Evolutionary conservation across 495 filamentous ascomycete species (phyloP).

Genomic region (Hyaloscypha variabilis): DNA sequence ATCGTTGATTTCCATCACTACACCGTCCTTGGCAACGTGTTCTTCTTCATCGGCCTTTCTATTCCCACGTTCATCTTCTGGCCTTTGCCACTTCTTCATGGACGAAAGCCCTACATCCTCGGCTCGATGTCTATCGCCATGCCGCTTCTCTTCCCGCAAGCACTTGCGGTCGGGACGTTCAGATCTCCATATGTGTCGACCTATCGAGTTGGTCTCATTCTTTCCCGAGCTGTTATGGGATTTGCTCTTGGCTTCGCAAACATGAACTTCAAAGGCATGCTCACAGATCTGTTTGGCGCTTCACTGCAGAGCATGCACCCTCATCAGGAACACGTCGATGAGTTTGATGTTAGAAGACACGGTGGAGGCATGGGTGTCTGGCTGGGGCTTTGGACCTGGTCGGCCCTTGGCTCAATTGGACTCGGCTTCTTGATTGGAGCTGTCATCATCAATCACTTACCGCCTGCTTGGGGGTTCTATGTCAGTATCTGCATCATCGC

Average conservation of each 20-base stretch:
- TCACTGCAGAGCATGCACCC: slow-evolving; percentile 70
- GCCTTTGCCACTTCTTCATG: slow-evolving; percentile 76
- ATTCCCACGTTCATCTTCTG: slow-evolving; percentile 69
- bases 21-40: slow-evolving; percentile 71
- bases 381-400: slow-evolving; percentile 79
- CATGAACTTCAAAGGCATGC: slow-evolving; percentile 70
- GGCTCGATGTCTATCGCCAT: slow-evolving; percentile 65
- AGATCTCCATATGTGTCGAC: slow-evolving; percentile 57
- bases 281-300: slow-evolving; percentile 75
- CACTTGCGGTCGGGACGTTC: slow-evolving; percentile 55
- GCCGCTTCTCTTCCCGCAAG: slow-evolving; percentile 76
- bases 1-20: slow-evolving; percentile 66
- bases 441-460: slow-evolving; percentile 58
- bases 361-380: slow-evolving; percentile 77
- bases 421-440: slow-evolving; percentile 72
- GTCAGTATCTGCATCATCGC: slow-evolving; percentile 65
- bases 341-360: slow-evolving; percentile 65
- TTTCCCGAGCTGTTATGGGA: slow-evolving; percentile 64
- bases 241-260: slow-evolving; percentile 72
- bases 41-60: slow-evolving; percentile 68
- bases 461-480: slow-evolving; percentile 75
- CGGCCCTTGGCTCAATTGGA: slow-evolving; percentile 66
- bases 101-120: slow-evolving; percentile 74
- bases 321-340: slow-evolving; percentile 67
- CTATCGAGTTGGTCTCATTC: slow-evolving; percentile 62